Evolutionary conservation across 2,329 filamentous ascomycete genomes (phyloP), one percentile per base, ranked within the genome.

Genomic region (Alternaria tenuissima): DNA sequence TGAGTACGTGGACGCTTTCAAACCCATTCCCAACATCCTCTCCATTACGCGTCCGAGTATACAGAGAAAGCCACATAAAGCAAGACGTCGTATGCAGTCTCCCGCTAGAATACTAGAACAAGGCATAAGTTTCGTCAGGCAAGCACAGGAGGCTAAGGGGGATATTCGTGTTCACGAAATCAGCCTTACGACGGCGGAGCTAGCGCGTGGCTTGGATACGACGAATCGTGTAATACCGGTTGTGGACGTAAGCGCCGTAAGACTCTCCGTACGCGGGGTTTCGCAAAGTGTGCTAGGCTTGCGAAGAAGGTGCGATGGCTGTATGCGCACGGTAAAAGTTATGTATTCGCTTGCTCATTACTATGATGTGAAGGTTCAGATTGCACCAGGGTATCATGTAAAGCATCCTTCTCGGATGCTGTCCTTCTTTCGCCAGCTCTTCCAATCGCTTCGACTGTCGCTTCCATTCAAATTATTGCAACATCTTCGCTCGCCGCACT

Each of bases 1-100:
- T 2, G 3, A 12, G 0, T 41, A 12, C 9, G 18, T 41, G 0
- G 18, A 20, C 0, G 1, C 38, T 22, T 2, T 0, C 38, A 6
- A 41, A 7, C 0, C 9, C 4, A 22, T 9, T 0, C 38, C 1
- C 38, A 9, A 20, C 8, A 12, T 22, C 9, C 0, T 18, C 8
- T 3, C 0, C 18, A 12, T 41, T 41, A 22, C 18, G 38, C 9
- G 9, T 41, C 4, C 9, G 18, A 20, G 18, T 20, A n/a, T n/a
- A n/a, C n/a, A n/a, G 14, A 26, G n/a, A 39, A 39, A 39, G n/a
- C n/a, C n/a, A 39, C 36, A 4, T 0, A 3, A 20, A 18, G n/a
- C n/a, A 39, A 39, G n/a, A 9, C n/a, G 36, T 39, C 36, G n/a
- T 39, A 39, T 39, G 8, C 8, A 20, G 20, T 5, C n/a, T 39